Conservation (phyloP, 2,329 filamentous ascomycete genomes). For the Anthostomella pinea region DNA sequence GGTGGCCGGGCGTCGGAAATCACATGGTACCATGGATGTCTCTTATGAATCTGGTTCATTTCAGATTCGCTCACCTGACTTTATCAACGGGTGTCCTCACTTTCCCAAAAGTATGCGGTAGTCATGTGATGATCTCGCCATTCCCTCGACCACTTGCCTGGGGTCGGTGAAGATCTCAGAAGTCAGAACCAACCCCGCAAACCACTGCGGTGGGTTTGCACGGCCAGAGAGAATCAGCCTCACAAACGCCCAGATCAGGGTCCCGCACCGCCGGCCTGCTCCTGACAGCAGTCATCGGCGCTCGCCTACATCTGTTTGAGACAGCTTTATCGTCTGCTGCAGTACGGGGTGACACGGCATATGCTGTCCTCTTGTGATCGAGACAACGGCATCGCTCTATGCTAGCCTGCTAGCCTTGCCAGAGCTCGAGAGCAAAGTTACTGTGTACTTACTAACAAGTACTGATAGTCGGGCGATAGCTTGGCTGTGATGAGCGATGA, state of each 20-base stretch:
- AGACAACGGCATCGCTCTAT: slow-evolving; percentile 17
- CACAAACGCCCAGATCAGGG: slow-evolving; percentile 7
- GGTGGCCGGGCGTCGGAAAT: too few relatives aligned
- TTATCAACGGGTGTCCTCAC: too few relatives aligned
- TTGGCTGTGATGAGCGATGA: slow-evolving; percentile 7
- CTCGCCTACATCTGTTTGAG: slow-evolving; percentile 17
- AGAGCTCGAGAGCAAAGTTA: slow-evolving; percentile 6
- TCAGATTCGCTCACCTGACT: neutral
- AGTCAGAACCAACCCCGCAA: too few relatives aligned
- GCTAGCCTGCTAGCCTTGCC: slow-evolving; percentile 4
- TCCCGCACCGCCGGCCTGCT: too few relatives aligned
- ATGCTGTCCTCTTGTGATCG: slow-evolving; percentile 11
- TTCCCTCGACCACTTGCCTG: neutral
- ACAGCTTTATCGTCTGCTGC: slow-evolving; percentile 21
- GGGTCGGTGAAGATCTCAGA: neutral
- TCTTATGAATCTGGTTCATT: too few relatives aligned
- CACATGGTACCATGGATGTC: too few relatives aligned
- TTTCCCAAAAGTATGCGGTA: too few relatives aligned
- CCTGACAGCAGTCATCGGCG: slow-evolving; percentile 12
- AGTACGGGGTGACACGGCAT: slow-evolving; percentile 24
- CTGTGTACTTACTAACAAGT: too few relatives aligned
- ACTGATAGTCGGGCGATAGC: too few relatives aligned
- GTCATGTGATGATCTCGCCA: slow-evolving; percentile 1
- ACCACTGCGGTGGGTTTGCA: too few relatives aligned
- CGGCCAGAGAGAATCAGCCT: too few relatives aligned